Evolutionary conservation across 169 alveolate genomes (phyloP).

Genomic region (Eimeria nieschulzi): DNA sequence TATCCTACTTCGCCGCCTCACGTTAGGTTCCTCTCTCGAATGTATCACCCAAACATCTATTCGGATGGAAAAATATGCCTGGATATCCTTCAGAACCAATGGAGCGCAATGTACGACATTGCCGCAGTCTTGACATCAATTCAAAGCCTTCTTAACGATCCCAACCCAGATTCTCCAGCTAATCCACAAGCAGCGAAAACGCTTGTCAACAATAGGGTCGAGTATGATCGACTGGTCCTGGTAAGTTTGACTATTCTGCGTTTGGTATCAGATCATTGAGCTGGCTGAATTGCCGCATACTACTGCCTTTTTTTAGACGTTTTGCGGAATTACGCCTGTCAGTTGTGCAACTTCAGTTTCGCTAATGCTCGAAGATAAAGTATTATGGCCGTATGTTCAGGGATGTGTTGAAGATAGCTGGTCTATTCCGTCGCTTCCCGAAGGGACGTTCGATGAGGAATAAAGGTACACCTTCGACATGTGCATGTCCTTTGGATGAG

Average conservation of each 20-base stretch:
- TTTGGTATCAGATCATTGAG: too few species aligned
- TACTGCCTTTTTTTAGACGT: too few species aligned
- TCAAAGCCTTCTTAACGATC: slow-evolving; percentile 95
- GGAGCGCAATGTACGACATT: slow-evolving; percentile 98
- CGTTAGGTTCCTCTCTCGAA: slow-evolving; percentile 83
- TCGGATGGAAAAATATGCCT: slow-evolving; percentile 96
- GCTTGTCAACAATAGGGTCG: slow-evolving; percentile 90
- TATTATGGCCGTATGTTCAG: background rate
- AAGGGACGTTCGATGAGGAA: slow-evolving; percentile 61
- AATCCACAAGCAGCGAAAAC: slow-evolving; percentile 96
- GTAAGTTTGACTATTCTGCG: background rate
- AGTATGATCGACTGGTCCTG: slow-evolving; percentile 78
- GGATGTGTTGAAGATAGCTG: slow-evolving; percentile 72
- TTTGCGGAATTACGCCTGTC: too few species aligned
- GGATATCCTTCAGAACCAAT: slow-evolving; percentile 93
- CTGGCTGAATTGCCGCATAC: too few species aligned
- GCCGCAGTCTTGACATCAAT: slow-evolving; percentile 96
- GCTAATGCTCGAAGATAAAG: background rate
- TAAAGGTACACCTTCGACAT: background rate
- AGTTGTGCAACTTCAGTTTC: too few species aligned
- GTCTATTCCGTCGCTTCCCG: slow-evolving; percentile 55
- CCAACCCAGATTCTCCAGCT: slow-evolving; percentile 98
- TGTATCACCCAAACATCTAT: slow-evolving; percentile 91
- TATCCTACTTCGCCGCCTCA: slow-evolving; percentile 89
- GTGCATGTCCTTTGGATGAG: slow-evolving; percentile 53